Evolutionary conservation across 495 filamentous ascomycete genomes (phyloP), one percentile per base, ranked within the genome.

Genomic region (Melanomma pulvis-pyrius): DNA sequence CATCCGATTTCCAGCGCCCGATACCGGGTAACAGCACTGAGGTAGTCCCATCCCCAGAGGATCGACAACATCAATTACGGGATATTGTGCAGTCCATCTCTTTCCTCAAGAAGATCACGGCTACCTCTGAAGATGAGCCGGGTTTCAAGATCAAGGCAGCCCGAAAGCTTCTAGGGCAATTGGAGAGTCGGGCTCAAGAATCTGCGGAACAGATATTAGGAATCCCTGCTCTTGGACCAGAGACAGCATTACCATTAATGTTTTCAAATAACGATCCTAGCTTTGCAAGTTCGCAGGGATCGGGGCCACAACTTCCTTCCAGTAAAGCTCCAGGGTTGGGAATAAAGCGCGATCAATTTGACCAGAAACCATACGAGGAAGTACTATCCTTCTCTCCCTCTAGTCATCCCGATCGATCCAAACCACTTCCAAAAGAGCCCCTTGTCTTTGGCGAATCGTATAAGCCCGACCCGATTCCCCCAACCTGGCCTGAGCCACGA

Each of bases 401-500:
- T 48, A 19, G 7, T 48, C n/a, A 24, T 48, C n/a, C 4, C 46
- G n/a, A 36, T 13, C 13, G 32, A 36, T 36, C 13, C 32, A 36
- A 36, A 6, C 13, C 6, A 36, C 21, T 17, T 48, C n/a, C 15
- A 11, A 48, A 48, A 11, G 46, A 44, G 15, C 32, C 32, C 15
- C 2, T 32, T 7, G 22, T 58, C 17, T 58, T 58, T 29, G 55
- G 55, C 55, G 22, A 11, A 22, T 12, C 55, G n/a, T 17, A 25
- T n/a, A 58, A 58, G 17, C 55, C 30, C 21, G 29, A 41, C n/a
- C 30, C 39, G 1, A 47, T 59, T 15, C 56, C 19, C 22, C 25
- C 56, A 13, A 26, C 4, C 19, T 59, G 56, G 56, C 56, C 56
- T n/a, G 24, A 50, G 21, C 58, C 58, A 1, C 58, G 32, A 34